Evolutionary conservation across 768 basidiomycete genomes (phyloP), one percentile per base, ranked within the genome.

Genomic region (Hysterangium stoloniferum): DNA sequence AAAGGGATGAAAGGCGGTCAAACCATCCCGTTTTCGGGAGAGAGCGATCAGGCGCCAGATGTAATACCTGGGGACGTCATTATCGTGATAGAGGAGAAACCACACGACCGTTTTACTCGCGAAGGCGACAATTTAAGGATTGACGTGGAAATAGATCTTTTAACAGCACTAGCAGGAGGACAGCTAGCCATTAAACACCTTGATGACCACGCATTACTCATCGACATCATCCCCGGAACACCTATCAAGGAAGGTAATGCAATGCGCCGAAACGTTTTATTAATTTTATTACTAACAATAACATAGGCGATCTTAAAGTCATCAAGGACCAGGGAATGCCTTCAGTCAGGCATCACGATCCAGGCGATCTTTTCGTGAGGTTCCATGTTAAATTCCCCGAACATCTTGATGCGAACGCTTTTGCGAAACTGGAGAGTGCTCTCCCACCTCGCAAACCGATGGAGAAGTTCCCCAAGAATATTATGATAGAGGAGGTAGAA

Each of bases 241-340:
- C 78, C 97, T 36, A 78, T 95, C 60, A 94, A 95, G 70, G 83
- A 95, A 59, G 90, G 95, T 96, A 60, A 84, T 69, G 4, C 31
- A 7, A 34, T n/a, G 24, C 47, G 17, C 8, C 17, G 19, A 41
- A 37, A 43, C n/a, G 25, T 31, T n/a, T 41, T 45, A 52, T 41
- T 20, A 13, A 2, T 13, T 9, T 31, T 45, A 6, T 50, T 24
- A 50, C 35, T 40, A 4, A 53, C 53, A 9, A 52, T 50, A 5
- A 28, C 17, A 42, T 59, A 94, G 95, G 86, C 54, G 84, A 86
- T 37, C 62, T 93, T 61, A 97, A 96, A 69, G 84, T 94, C 57
- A 85, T 99, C 59, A 78, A 78, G 43, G 89, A 87, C 4, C 94
- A 98, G 70, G 96, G 96, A 55, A 99, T 99, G 96, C 96, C 95